Evolutionary conservation across 225 moss, liverwort and hornwort genomes (phyloP).

Genomic region (Asterella californica): DNA sequence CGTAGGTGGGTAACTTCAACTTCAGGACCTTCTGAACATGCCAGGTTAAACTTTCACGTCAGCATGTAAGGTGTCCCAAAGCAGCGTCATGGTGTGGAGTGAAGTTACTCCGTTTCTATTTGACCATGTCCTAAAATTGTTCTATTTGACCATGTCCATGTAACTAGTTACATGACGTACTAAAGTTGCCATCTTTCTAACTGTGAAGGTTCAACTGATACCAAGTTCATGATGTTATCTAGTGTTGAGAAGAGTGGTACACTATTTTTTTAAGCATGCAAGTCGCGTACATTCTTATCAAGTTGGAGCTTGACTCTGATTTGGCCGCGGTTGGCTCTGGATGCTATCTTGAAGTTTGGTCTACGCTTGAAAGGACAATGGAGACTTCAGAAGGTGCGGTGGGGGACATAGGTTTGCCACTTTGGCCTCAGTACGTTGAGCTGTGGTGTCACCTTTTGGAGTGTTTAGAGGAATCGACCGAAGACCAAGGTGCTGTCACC

Average conservation of each 20-base stretch:
- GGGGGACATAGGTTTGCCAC: conserved; percentile 48
- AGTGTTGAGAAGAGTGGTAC: neutral
- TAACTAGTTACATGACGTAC: no score
- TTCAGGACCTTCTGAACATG: neutral
- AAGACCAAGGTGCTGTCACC: conserved; percentile 26
- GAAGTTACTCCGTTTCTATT: no score
- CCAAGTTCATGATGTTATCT: neutral
- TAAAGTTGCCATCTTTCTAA: neutral
- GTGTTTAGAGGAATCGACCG: conserved; percentile 29
- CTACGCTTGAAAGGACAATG: conserved; percentile 90
- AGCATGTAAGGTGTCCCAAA: neutral
- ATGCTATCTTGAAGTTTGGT: conserved; percentile 66
- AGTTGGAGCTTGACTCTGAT: neutral
- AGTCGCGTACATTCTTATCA: neutral
- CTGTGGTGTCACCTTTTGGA: conserved; percentile 77
- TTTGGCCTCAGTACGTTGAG: conserved; percentile 90
- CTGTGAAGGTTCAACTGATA: neutral
- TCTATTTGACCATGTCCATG: no score
- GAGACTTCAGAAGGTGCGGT: conserved; percentile 53
- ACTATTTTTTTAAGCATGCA: neutral
- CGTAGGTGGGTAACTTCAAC: conserved; percentile 56
- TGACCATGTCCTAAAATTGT: no score
- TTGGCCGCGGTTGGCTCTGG: conserved; percentile 10
- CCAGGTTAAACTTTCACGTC: neutral
- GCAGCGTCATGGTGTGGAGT: no score